Evolutionary conservation across 83 land plant genomes (phyloP).

Genomic region (Picea engelmannii): DNA sequence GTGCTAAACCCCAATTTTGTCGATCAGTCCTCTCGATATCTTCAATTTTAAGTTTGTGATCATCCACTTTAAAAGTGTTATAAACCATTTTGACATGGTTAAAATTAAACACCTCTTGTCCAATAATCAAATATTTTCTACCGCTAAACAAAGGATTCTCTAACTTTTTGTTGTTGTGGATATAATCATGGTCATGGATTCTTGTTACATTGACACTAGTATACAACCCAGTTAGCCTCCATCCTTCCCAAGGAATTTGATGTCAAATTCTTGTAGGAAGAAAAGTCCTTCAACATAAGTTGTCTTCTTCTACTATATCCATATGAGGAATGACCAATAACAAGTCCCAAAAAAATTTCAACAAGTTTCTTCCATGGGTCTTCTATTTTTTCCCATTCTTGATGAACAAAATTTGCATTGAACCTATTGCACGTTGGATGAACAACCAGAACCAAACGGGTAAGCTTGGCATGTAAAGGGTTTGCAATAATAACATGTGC

Average conservation of each 20-base stretch:
- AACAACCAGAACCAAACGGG: neutral
- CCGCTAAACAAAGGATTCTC: neutral
- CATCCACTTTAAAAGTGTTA: neutral
- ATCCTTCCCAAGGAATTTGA: neutral
- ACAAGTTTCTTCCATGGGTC: too few species aligned
- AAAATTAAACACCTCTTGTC: neutral
- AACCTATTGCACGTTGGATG: neutral
- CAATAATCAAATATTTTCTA: neutral
- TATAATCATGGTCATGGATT: neutral
- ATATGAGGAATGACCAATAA: too few species aligned
- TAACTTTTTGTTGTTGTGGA: neutral
- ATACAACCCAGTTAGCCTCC: neutral
- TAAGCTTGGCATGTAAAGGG: neutral
- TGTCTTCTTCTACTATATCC: too few species aligned
- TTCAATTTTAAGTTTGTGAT: neutral
- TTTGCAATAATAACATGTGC: neutral
- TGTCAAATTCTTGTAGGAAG: too few species aligned
- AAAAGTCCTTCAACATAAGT: too few species aligned
- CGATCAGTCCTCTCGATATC: neutral
- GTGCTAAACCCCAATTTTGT: neutral
- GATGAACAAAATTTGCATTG: neutral
- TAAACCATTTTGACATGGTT: neutral
- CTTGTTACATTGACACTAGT: neutral
- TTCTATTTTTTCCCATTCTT: neutral
- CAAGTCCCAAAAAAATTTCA: too few species aligned